These are phyloP conservation scores for Meripilus lineatus DNA, from an alignment of 1,284 basidiomycete genomes.

Conservation along the genomic window DNA sequence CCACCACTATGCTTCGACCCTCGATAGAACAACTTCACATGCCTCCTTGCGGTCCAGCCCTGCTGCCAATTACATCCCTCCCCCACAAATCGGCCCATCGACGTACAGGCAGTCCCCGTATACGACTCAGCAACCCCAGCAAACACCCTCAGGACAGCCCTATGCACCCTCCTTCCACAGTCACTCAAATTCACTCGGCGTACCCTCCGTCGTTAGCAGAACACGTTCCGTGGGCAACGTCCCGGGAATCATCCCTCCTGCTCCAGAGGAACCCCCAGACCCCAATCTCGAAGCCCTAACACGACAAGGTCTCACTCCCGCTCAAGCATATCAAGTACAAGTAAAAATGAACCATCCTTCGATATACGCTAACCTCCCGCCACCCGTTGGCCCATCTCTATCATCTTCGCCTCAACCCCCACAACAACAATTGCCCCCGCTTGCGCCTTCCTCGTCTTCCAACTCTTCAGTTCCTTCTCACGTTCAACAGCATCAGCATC, in stretches of 20 bases:
- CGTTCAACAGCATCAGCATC: conserved; percentile 2
- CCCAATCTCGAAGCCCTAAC: conserved; percentile 41
- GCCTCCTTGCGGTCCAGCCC: conserved; percentile 22
- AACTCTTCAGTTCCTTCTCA: conserved; percentile 1
- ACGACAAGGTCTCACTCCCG: conserved; percentile 58
- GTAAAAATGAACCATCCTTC: conserved; percentile 47
- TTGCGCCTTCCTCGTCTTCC: neutral
- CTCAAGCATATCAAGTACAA: conserved; percentile 76
- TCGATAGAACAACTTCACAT: conserved; percentile 24
- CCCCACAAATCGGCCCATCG: conserved; percentile 14
- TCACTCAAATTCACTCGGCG: conserved; percentile 29
- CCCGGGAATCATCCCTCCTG: conserved; percentile 42
- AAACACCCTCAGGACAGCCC: conserved; percentile 25
- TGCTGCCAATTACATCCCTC: conserved; percentile 19
- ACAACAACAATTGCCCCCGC: neutral
- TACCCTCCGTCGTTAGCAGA: conserved; percentile 37
- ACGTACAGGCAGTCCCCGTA: conserved; percentile 20
- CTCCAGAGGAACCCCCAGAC: conserved; percentile 54
- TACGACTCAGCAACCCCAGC: conserved; percentile 22
- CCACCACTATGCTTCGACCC: conserved; percentile 24
- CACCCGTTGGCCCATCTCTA: conserved; percentile 17
- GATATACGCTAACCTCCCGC: conserved; percentile 19
- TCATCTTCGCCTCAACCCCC: conserved; percentile 9
- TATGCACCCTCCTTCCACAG: conserved; percentile 23
- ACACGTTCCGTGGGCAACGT: conserved; percentile 49